Conservation (phyloP, 2,329 filamentous ascomycete species). For the Fusarium sp. region DNA sequence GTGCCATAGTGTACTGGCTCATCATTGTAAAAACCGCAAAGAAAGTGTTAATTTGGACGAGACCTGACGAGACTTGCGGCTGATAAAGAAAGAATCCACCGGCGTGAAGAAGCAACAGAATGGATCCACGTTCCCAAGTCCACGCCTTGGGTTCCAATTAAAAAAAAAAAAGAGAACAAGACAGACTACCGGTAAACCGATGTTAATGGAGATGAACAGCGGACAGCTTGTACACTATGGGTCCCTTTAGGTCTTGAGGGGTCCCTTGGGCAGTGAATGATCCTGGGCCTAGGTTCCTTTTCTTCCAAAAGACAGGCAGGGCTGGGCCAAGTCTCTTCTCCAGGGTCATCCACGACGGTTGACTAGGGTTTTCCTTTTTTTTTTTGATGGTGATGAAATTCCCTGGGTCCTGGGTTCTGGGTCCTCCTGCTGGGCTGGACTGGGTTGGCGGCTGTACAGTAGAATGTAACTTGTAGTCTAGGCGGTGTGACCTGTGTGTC, state of each 20-base stretch:
- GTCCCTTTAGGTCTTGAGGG: slow-evolving; percentile 37
- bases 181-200: slow-evolving; percentile 32
- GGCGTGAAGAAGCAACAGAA: slow-evolving; percentile 35
- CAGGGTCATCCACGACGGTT: slow-evolving; percentile 40
- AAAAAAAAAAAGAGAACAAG: slow-evolving; percentile 36
- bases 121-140: slow-evolving; percentile 12
- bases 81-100: slow-evolving; percentile 45
- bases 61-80: slow-evolving; percentile 41
- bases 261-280: slow-evolving; percentile 41
- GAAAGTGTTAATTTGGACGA: slow-evolving; percentile 36
- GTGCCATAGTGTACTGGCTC: slow-evolving; percentile 54
- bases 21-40: slow-evolving; percentile 43
- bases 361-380: slow-evolving; percentile 42
- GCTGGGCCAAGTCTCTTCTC: slow-evolving; percentile 30
- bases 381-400: slow-evolving; percentile 38
- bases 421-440: slow-evolving; percentile 30
- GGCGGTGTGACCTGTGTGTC: slow-evolving; percentile 41
- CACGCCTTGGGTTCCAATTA: slow-evolving; percentile 39
- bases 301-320: slow-evolving; percentile 39
- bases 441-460: not conserved
- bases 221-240: slow-evolving; percentile 42
- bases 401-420: slow-evolving; percentile 41
- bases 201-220: slow-evolving; percentile 13
- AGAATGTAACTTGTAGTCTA: slow-evolving; percentile 20
- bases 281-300: slow-evolving; percentile 30